Percentiles rank a stretch among this genome's conserved stretches.
These are phyloP conservation scores for Chrysosporium queenslandicum DNA, from an alignment of 2,329 filamentous ascomycete genomes.

Conservation along the genomic window DNA sequence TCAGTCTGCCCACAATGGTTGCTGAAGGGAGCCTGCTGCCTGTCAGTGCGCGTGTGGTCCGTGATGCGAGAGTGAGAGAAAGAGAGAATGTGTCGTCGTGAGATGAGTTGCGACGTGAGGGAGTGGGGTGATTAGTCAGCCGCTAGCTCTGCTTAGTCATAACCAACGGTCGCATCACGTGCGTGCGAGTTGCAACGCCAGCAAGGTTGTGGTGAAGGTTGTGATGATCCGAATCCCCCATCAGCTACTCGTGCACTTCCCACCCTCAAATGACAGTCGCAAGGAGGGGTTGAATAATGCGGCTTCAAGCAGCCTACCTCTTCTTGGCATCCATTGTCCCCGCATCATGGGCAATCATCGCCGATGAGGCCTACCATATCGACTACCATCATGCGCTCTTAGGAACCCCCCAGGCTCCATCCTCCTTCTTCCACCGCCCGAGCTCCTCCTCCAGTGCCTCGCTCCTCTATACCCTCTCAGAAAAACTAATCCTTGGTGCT, in stretches of 20 bases:
- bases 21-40: too few species aligned
- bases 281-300: slow-evolving; percentile 26
- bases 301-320: slow-evolving; percentile 33
- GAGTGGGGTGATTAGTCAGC: too few species aligned
- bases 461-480: slow-evolving; percentile 81
- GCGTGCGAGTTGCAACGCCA: background rate
- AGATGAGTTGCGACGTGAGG: too few species aligned
- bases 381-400: slow-evolving; percentile 90
- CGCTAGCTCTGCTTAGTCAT: too few species aligned
- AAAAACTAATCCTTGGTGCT: slow-evolving; percentile 72
- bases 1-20: too few species aligned
- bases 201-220: too few species aligned
- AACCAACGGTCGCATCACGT: too few species aligned
- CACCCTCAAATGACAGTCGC: slow-evolving; percentile 29
- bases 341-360: slow-evolving; percentile 60
- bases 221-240: too few species aligned
- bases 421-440: slow-evolving; percentile 92
- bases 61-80: too few species aligned
- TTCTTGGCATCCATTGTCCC: slow-evolving; percentile 39
- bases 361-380: slow-evolving; percentile 80
- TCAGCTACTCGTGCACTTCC: too few species aligned
- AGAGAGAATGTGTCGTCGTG: too few species aligned
- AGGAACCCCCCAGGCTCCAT: slow-evolving; percentile 67
- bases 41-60: too few species aligned
- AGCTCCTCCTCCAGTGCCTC: slow-evolving; percentile 72